Evolutionary conservation across 1,284 basidiomycete genomes (phyloP), one percentile per base, ranked within the genome.

Genomic region (Sanghuangporus weigelae): DNA sequence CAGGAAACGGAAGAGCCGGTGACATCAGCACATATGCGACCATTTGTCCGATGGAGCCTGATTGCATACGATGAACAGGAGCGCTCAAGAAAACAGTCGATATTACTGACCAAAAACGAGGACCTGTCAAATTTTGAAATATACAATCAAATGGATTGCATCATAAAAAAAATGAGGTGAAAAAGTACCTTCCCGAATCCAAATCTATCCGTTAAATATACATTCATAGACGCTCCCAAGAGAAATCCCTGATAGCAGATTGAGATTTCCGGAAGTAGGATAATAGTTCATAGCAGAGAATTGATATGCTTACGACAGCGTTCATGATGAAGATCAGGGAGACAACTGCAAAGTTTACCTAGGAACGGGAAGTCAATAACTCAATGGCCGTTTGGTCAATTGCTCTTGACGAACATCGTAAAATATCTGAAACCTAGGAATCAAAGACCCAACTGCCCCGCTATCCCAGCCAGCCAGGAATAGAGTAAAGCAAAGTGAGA

Each of bases 1-100:
- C 75, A 0, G 87, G 85, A 71, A 87, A 92, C 0, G 90, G 89
- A 2, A 83, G 80, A 1, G 82, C 86, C 21, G 86, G 79, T 14
- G 80, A 78, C 71, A 78, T 74, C n/a, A 80, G 67, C 5, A 69
- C 63, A 68, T 79, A 80, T 10, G 73, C 76, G 10, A 77, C 8
- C 16, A 68, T 69, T 68, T 79, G 77, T n/a, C 69, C 66, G 6
- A 68, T 26, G 2, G 71, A 68, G 26, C 70, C 70, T 71, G 50
- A 14, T 42, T 7, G 21, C 5, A 40, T 26, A 44, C 35, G 44
- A n/a, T 19, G 21, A 19, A 7, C 7, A 46, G 16, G 0, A n/a
- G 46, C 26, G 3, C 19, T 38, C 7, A 39, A 78, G 58, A 5
- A 12, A 12, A 16, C 2, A 7, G 7, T 35, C 6, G 10, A 31